Evolutionary conservation across 2,329 filamentous ascomycete genomes (phyloP), one percentile per base, ranked within the genome.

Genomic region (Periglandula ipomoeae): DNA sequence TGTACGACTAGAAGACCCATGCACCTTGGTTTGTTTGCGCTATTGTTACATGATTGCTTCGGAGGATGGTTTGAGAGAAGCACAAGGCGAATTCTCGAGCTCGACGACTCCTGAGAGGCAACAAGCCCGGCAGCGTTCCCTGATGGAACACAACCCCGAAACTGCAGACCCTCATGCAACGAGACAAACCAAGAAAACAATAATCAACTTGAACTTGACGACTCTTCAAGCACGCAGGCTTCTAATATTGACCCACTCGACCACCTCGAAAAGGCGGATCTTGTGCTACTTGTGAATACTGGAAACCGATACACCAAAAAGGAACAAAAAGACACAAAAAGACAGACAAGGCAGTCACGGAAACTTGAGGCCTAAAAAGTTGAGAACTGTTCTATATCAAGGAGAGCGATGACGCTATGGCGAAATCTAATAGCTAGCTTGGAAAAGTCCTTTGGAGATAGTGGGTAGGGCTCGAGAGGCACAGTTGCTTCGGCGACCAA

Each of bases 361-460:
- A 32, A 47, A 47, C n/a, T 19, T 20, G 37, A 47, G 37, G 19
- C n/a, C 19, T 22, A 23, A 38, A 17, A 44, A 30, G 19, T 15
- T 38, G 27, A 40, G 39, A 44, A 30, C n/a, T 19, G 49, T 32
- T 50, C 32, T 37, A 39, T 38, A 45, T 47, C 32, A 40, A 45
- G 50, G 47, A 61, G 60, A 62, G 60, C 60, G 59, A 61, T 58
- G 57, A 62, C 56, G 60, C 60, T 61, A 62, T 61, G 57, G 60
- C 59, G 60, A 62, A 62, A 61, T 62, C 59, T 60, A 62, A 62
- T 61, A 62, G 60, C 60, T 60, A 61, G 60, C 60, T 62, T 61
- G 60, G 59, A 61, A 62, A 55, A 60, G 59, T 61, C 59, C 51
- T 61, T n/a, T 24, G 27, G 49, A 41, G 48, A 46, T 38, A 37